Conservation (phyloP, 2,329 filamentous ascomycete species). For the Colletotrichum magnum region DNA sequence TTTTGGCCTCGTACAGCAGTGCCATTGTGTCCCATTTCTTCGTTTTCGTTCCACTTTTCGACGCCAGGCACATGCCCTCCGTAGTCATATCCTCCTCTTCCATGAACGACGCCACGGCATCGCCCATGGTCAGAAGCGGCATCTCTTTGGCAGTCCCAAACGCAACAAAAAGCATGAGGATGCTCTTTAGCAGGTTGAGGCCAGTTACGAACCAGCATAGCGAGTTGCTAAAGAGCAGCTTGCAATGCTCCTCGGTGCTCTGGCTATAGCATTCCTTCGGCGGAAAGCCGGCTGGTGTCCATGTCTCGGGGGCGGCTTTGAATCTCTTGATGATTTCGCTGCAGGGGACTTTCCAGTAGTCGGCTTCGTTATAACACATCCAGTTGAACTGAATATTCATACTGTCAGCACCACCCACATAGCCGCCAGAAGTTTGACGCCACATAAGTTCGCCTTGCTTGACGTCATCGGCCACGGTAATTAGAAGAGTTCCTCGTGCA, state of each 20-base stretch:
- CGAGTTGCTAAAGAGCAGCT: background rate
- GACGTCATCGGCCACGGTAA: no score
- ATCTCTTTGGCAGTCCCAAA: background rate
- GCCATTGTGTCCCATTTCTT: background rate
- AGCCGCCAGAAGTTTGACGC: no score
- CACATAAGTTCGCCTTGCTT: no score
- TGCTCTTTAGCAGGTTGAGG: background rate
- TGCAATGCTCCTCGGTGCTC: background rate
- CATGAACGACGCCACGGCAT: constrained; percentile 19
- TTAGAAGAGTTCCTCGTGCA: background rate
- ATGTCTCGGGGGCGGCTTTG: no score
- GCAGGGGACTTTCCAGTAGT: no score
- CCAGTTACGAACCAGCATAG: background rate
- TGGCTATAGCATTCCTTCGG: background rate
- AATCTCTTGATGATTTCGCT: no score
- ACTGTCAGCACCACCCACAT: no score
- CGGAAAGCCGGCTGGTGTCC: no score
- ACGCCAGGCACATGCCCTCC: background rate
- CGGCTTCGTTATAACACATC: no score
- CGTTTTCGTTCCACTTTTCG: background rate
- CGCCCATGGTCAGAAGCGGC: constrained; percentile 9
- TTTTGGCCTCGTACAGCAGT: background rate
- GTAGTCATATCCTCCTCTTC: background rate
- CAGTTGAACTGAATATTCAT: no score
- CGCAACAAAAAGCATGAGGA: constrained; percentile 18